Conservation (phyloP, 2,329 filamentous ascomycete genomes). For the Fusarium camptoceras region DNA sequence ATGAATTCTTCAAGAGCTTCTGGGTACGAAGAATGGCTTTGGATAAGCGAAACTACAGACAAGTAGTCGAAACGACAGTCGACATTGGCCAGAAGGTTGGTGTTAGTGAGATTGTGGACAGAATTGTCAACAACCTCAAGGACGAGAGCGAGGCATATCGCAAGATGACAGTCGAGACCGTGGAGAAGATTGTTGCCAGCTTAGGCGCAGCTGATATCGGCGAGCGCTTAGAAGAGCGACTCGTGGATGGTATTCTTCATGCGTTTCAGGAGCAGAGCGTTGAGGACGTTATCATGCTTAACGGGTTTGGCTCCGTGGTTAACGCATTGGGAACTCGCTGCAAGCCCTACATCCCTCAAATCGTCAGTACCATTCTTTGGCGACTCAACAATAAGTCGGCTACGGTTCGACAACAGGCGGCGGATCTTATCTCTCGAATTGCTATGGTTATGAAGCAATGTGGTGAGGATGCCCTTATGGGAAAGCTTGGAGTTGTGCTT, state of each 20-base stretch:
- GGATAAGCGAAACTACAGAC: conserved; percentile 96
- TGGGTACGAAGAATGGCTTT: conserved; percentile 98
- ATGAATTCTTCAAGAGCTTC: conserved; percentile 98
- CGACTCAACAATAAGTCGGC: conserved; percentile 97
- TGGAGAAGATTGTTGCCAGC: conserved; percentile 95
- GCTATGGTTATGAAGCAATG: conserved; percentile 99
- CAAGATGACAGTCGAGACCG: conserved; percentile 98
- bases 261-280: conserved; percentile 98
- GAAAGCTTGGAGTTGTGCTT: conserved; percentile 91
- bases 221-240: conserved; percentile 88
- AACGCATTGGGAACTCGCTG: conserved; percentile 93
- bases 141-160: conserved; percentile 98
- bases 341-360: conserved; percentile 96
- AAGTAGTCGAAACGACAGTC: conserved; percentile 97
- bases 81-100: conserved; percentile 99
- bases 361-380: conserved; percentile 96
- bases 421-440: conserved; percentile 95
- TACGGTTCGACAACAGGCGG: conserved; percentile 95
- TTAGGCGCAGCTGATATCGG: conserved; percentile 94
- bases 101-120: conserved; percentile 91
- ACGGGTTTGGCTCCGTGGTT: conserved; percentile 97
- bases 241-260: conserved; percentile 94
- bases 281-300: conserved; percentile 94
- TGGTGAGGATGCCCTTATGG: conserved; percentile 94
- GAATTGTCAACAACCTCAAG: conserved; percentile 94